Evolutionary conservation across 2,329 filamentous ascomycete species (phyloP), one percentile per base, ranked within the genome.

Genomic region (Cladosporium colombiae): DNA sequence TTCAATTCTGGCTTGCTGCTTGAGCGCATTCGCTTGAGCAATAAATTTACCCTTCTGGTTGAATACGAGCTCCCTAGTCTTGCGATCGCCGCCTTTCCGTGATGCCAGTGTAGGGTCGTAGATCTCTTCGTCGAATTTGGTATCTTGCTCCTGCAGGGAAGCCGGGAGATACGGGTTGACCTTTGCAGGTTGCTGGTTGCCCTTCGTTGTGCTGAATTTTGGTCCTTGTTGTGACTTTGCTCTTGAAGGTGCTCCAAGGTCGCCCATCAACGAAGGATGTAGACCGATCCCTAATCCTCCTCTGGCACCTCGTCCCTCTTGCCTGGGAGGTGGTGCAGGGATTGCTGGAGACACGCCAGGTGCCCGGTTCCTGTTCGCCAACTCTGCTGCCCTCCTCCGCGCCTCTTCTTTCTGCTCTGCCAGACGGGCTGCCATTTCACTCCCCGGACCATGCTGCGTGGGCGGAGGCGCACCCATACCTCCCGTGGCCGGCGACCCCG

Each of bases 21-120:
- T 89, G 62, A 97, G 81, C 65, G 93, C 93, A 76, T 92, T 94
- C 8, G 91, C 95, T 79, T 98, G 94, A 69, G 93, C 90, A 67
- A 98, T 97, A 75, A 97, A 98, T 84, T 98, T 98, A 62, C 95
- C 95, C 78, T 96, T 96, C 72, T 93, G 89, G 73, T 97, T 97
- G 82, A 99, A 98, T 14, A 92, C 81, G 21, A 99, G 84, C 69
- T 91, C 88, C 67, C 91, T 88, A 13, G 92, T 86, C 69, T 91
- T 85, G 60, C 93, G 86, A 72, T 89, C 91, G 68, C 80, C 74
- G 63, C 82, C 81, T 70, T 84, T 83, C 65, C 89, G 87, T 5
- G 84, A 81, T n/a, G 86, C 84, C 14, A 88, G 78, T 69, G 81
- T 89, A 8, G 89, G 84, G 73, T 96, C 92, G 70, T 90, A 93